Evolutionary conservation across 495 filamentous ascomycete species (phyloP).

Genomic region (Penicillium soppii): DNA sequence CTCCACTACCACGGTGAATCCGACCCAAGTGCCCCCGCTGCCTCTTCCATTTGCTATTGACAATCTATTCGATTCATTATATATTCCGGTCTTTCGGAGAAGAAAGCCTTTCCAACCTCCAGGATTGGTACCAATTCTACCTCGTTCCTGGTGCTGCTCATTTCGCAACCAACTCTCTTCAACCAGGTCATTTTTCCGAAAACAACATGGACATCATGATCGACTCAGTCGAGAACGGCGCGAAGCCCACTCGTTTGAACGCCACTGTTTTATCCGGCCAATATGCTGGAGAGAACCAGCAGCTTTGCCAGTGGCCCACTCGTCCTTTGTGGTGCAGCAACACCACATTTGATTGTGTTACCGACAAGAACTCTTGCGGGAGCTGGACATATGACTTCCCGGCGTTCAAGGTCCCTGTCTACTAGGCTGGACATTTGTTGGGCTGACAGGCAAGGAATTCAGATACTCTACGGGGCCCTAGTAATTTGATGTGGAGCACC

Average conservation of each 20-base stretch:
- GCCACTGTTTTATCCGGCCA: constrained; percentile 34
- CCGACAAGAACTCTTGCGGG: constrained; percentile 40
- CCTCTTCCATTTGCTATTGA: constrained; percentile 31
- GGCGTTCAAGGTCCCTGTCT: constrained; percentile 31
- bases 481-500: too few species aligned
- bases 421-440: too few species aligned
- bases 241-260: constrained; percentile 40
- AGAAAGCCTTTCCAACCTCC: constrained; percentile 35
- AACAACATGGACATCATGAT: constrained; percentile 45
- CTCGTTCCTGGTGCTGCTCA: constrained; percentile 51
- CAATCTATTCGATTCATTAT: constrained; percentile 50
- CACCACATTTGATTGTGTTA: constrained; percentile 39
- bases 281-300: constrained; percentile 38
- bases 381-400: constrained; percentile 38
- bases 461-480: too few species aligned
- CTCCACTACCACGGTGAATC: not conserved
- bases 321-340: constrained; percentile 47
- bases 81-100: constrained; percentile 37
- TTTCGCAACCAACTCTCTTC: constrained; percentile 44
- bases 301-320: constrained; percentile 49
- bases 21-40: not conserved
- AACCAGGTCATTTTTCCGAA: constrained; percentile 49
- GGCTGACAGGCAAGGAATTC: too few species aligned
- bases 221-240: constrained; percentile 53
- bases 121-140: constrained; percentile 55